A percentile compares a stretch with the other conserved stretches of the same genome.
Evolutionary conservation across 768 basidiomycete species (phyloP).

Genomic region (Tulasnella calospora): DNA sequence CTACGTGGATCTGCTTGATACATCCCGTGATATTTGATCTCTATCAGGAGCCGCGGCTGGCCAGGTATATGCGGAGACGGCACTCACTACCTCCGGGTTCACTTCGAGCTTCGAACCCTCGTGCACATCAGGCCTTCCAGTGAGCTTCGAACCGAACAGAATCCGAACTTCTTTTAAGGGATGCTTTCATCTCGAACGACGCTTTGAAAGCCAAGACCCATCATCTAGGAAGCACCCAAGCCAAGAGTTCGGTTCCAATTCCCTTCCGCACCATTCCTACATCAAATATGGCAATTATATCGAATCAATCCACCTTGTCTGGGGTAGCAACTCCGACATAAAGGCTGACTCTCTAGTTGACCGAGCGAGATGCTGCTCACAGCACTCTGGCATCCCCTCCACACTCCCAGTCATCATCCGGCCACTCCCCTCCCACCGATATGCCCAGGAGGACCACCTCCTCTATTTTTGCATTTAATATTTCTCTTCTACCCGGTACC

Average conservation of each 20-base stretch:
- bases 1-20: background rate
- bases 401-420: background rate
- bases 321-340: background rate
- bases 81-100: too few relatives aligned
- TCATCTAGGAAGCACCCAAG: too few relatives aligned
- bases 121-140: background rate
- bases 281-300: too few relatives aligned
- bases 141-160: background rate
- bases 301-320: too few relatives aligned
- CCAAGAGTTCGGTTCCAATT: too few relatives aligned
- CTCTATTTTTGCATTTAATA: background rate
- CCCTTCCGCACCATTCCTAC: too few relatives aligned
- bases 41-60: background rate
- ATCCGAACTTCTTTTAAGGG: too few relatives aligned
- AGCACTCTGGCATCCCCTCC: background rate
- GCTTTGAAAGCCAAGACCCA: too few relatives aligned
- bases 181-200: too few relatives aligned
- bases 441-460: background rate
- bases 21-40: too few relatives aligned
- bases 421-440: background rate
- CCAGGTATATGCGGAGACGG: background rate
- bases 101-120: background rate
- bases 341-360: background rate
- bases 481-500: background rate
- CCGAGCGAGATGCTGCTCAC: too few relatives aligned